phyloP scores from a whole-genome alignment of 345 rosid genomes.

The Eucalyptus pauciflora region DNA sequence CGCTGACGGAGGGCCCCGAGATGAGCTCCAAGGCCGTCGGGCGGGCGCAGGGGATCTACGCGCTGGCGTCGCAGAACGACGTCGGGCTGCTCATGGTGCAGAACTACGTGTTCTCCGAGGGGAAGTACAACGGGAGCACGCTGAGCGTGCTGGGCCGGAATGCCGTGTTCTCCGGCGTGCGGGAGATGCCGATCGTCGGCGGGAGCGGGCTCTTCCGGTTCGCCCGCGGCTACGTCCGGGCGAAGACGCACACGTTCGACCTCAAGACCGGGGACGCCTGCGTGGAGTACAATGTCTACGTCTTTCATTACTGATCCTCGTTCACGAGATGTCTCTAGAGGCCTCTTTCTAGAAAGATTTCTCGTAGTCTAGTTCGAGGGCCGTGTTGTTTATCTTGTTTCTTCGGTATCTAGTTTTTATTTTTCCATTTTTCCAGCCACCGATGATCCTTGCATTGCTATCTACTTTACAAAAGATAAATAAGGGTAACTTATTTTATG shows the following conservation, averaged over 20 bases:
- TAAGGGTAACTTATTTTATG: neutral
- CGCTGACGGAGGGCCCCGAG: conserved; percentile 29
- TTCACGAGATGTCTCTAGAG: neutral
- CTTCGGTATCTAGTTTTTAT: neutral
- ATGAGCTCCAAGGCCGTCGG: conserved; percentile 34
- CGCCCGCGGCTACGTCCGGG: conserved; percentile 44
- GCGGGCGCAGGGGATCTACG: conserved; percentile 48
- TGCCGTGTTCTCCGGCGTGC: conserved; percentile 8
- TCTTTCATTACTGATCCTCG: conserved; percentile 18
- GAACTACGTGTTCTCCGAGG: conserved; percentile 44
- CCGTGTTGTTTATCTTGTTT: neutral
- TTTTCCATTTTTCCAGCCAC: neutral
- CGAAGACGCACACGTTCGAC: conserved; percentile 12
- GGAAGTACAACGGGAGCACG: conserved; percentile 54
- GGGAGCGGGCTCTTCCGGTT: conserved; percentile 59
- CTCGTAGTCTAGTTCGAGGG: neutral
- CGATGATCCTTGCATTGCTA: neutral
- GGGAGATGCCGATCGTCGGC: conserved; percentile 54
- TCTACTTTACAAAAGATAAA: neutral
- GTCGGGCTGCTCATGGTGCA: conserved; percentile 27
- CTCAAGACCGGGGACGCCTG: conserved; percentile 5
- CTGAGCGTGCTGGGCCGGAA: conserved; percentile 38
- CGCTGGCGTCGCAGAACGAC: conserved; percentile 15
- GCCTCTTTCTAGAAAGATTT: neutral
- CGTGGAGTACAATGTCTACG: conserved; percentile 29